phyloP scores from a whole-genome alignment of 768 basidiomycete species.

The Serpula lacrymans region DNA sequence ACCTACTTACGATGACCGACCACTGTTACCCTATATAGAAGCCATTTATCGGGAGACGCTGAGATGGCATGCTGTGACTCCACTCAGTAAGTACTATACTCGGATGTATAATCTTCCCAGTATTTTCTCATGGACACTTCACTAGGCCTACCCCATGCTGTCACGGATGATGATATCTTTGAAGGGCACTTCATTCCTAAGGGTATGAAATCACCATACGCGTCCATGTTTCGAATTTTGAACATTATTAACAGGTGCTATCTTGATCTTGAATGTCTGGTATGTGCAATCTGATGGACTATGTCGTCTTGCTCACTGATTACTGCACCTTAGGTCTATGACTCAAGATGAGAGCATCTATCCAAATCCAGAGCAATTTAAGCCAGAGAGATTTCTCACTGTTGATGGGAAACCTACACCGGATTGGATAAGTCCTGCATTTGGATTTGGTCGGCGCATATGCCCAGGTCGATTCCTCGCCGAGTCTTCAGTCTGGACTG shows the following conservation, averaged over 20 bases:
- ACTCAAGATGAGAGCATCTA: slow-evolving; percentile 10
- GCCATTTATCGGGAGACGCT: slow-evolving; percentile 37
- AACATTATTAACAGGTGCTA: slow-evolving; percentile 14
- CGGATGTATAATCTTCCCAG: neutral
- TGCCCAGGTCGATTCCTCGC: slow-evolving; percentile 35
- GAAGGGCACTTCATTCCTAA: slow-evolving; percentile 40
- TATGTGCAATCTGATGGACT: too few relatives aligned
- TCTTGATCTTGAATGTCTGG: slow-evolving; percentile 35
- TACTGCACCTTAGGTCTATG: slow-evolving; percentile 13
- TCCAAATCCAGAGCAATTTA: slow-evolving; percentile 8
- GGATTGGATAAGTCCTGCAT: slow-evolving; percentile 4
- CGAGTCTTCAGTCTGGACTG: slow-evolving; percentile 15
- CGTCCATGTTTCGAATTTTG: neutral
- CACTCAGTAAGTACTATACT: slow-evolving; percentile 14
- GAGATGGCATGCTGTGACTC: slow-evolving; percentile 22
- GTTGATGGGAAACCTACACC: slow-evolving; percentile 3
- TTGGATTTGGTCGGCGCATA: slow-evolving; percentile 22
- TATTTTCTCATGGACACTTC: neutral
- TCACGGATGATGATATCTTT: slow-evolving; percentile 20
- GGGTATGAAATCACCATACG: slow-evolving; percentile 13
- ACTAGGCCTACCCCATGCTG: slow-evolving; percentile 22
- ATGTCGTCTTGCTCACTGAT: too few relatives aligned
- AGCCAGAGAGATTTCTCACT: slow-evolving; percentile 11
- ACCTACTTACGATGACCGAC: slow-evolving; percentile 22
- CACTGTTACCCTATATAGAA: slow-evolving; percentile 37